phyloP scores from a whole-genome alignment of 2,329 filamentous ascomycete genomes.

The Neodidymelliopsis sp. region DNA sequence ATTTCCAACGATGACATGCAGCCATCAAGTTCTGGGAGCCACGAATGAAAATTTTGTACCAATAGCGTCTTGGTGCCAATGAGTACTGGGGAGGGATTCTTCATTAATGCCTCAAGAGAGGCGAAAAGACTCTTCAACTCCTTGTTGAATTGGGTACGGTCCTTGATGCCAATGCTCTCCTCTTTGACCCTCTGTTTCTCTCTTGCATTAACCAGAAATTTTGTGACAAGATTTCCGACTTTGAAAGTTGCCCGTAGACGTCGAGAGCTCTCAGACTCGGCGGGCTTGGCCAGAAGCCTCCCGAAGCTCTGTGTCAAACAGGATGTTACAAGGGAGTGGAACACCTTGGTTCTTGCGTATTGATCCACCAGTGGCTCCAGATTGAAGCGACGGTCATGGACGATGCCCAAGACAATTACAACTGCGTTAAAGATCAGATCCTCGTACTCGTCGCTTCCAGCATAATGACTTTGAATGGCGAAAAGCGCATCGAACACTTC shows the following conservation, averaged over 20 bases:
- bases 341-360: slow-evolving; percentile 87
- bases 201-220: slow-evolving; percentile 90
- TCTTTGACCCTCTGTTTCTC: slow-evolving; percentile 89
- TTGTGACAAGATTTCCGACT: slow-evolving; percentile 89
- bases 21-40: slow-evolving; percentile 88
- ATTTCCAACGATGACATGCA: slow-evolving; percentile 84
- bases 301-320: slow-evolving; percentile 88
- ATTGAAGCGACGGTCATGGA: slow-evolving; percentile 93
- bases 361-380: slow-evolving; percentile 88
- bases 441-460: slow-evolving; percentile 91
- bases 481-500: slow-evolving; percentile 93
- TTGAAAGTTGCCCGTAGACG: slow-evolving; percentile 92
- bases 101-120: slow-evolving; percentile 88
- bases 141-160: slow-evolving; percentile 76
- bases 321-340: slow-evolving; percentile 90
- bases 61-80: slow-evolving; percentile 94
- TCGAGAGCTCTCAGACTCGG: slow-evolving; percentile 82
- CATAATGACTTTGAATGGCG: slow-evolving; percentile 86
- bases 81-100: slow-evolving; percentile 80
- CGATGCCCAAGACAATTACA: slow-evolving; percentile 88
- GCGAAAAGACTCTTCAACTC: slow-evolving; percentile 89
- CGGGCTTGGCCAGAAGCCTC: slow-evolving; percentile 80
- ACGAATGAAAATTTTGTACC: slow-evolving; percentile 95
- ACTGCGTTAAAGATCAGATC: slow-evolving; percentile 91
- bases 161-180: slow-evolving; percentile 83